phyloP scores from a whole-genome alignment of 140 eudicot species.

The Senecio squalidus region DNA sequence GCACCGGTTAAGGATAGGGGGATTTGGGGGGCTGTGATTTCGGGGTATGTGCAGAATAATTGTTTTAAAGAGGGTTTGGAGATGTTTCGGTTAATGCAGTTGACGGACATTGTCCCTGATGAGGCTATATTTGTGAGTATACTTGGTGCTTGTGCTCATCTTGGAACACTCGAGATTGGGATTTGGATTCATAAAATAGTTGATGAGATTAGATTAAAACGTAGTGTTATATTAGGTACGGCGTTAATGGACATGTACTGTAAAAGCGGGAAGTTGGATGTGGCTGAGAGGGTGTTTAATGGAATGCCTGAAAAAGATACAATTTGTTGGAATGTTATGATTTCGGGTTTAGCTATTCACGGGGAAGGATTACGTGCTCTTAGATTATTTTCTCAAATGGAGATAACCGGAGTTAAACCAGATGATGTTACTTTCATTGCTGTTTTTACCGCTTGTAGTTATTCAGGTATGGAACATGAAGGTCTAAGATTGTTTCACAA shows the following conservation, averaged over 20 bases:
- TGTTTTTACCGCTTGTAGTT: constrained; percentile 54
- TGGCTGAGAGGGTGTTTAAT: constrained; percentile 45
- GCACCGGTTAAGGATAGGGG: constrained; percentile 50
- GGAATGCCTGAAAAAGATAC: constrained; percentile 47
- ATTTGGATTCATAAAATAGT: constrained; percentile 47
- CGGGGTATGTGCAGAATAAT: constrained; percentile 54
- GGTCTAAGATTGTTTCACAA: constrained; percentile 37
- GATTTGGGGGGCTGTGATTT: constrained; percentile 60
- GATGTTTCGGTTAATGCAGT: constrained; percentile 58
- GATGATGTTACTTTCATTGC: constrained; percentile 56
- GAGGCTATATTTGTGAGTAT: constrained; percentile 47
- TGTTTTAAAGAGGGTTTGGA: constrained; percentile 57
- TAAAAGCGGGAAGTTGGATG: constrained; percentile 58
- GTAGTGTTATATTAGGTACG: constrained; percentile 39
- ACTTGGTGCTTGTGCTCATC: constrained; percentile 61
- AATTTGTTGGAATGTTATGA: constrained; percentile 54
- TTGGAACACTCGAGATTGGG: constrained; percentile 57
- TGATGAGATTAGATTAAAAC: constrained; percentile 10
- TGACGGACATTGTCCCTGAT: constrained; percentile 31
- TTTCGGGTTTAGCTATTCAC: constrained; percentile 53
- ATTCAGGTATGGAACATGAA: constrained; percentile 53
- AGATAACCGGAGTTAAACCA: constrained; percentile 28
- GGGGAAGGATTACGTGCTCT: constrained; percentile 42
- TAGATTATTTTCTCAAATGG: constrained; percentile 38
- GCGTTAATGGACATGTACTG: constrained; percentile 61